Evolutionary conservation across 2,329 filamentous ascomycete genomes (phyloP), one percentile per base, ranked within the genome.

Genomic region (Ophiostoma triangulosporum): DNA sequence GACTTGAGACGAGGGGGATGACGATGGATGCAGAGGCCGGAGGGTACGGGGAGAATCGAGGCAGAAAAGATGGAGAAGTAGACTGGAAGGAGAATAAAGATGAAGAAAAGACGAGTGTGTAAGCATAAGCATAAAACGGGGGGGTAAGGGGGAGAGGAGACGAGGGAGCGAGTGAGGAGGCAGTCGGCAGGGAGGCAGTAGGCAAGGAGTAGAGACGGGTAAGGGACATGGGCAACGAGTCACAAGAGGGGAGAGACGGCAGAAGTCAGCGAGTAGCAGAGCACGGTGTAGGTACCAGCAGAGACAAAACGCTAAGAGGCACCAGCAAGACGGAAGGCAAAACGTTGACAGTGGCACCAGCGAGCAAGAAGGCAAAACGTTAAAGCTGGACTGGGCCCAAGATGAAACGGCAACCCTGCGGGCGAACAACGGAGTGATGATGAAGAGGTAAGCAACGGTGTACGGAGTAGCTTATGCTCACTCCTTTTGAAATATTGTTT

Each of bases 351-450:
- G 58, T 64, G 63, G 67, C 63, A 65, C 63, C 20, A 12, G 24
- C 20, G 24, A 17, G 38, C 22, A 43, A 68, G 62, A 59, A 66
- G 64, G 63, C 64, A 65, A 68, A 68, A 69, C 64, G 63, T 60
- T 24, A 57, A 63, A 59, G 63, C 58, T 64, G 63, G 67, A n/a
- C n/a, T 63, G 65, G 63, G 62, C 60, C 64, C 62, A 67, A 67
- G 64, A 61, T 72, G 70, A 73, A 72, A 73, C 70, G 64, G 63
- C 63, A 67, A 65, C 67, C 66, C 69, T 70, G 68, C 68, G 64
- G 66, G 64, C n/a, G n/a, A n/a, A 65, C 62, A 63, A 43, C 38
- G 12, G 45, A 32, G 45, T 48, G 26, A 40, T 27, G 43, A 52
- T 38, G 36, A 45, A 35, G 36, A 32, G 38, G 27, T 17, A 27